Evolutionary conservation across 1,284 basidiomycete species (phyloP), one percentile per base, ranked within the genome.

Genomic region (Sphagnurus paluster): DNA sequence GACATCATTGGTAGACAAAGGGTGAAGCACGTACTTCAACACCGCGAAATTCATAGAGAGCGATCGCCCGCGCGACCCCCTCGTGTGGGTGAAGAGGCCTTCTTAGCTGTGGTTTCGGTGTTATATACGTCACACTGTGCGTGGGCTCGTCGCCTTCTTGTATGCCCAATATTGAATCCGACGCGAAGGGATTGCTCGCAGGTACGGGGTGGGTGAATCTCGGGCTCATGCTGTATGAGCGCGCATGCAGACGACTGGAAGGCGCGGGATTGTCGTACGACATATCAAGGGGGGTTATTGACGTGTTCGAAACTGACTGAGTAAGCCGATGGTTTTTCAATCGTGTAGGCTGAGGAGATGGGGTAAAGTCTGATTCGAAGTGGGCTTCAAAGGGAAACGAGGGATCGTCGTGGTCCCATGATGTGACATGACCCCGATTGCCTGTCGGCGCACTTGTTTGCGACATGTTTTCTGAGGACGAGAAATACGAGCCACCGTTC

Each of bases 41-140:
- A 5, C 86, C 87, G 35, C 75, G 65, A 64, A 91, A 94, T 62
- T 89, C 79, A 62, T 79, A 93, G 53, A 93, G 61, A 5, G 90
- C 92, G 26, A 94, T 82, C 2, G 87, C 92, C 43, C 87, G 77
- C 16, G 78, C 84, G 28, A 88, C 67, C 25, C 83, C 84, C 58
- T 85, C 82, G 42, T 70, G 61, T 30, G 73, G 75, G 35, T 67
- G 58, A 41, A 80, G 63, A 30, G 79, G 76, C 44, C 61, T 63
- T 23, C 61, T 62, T 21, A 82, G 58, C 51, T 76, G 78, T n/a
- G 72, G 68, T 55, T 79, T 81, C 7, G 76, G 64, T 44, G 71
- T 58, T 30, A 76, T 63, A 55, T 17, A 24, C 33, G 62, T 71
- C 36, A 68, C 68, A 20, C n/a, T n/a, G n/a, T n/a, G n/a, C n/a